Percentiles rank a stretch among this genome's conserved stretches.
phyloP scores from a whole-genome alignment of 495 filamentous ascomycete genomes.

The Neurospora pannonica region DNA sequence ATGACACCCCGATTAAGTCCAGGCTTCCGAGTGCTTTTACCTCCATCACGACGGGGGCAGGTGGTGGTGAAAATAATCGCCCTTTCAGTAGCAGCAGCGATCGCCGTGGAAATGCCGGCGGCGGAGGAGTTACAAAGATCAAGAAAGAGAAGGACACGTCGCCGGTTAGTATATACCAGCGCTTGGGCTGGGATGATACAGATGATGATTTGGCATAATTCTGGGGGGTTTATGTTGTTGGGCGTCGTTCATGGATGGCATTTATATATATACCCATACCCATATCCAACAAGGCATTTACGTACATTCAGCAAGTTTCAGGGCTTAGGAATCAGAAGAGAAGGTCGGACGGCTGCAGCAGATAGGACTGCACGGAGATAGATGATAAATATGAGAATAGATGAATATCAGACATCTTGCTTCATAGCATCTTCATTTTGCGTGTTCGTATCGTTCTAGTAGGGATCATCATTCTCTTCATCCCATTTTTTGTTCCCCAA shows the following conservation, averaged over 20 bases:
- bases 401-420: neutral
- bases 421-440: neutral
- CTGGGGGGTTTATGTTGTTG: neutral
- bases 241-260: neutral
- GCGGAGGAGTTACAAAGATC: neutral
- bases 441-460: neutral
- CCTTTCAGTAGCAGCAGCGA: neutral
- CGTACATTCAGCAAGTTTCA: neutral
- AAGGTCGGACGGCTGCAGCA: neutral
- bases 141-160: constrained; percentile 19
- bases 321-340: neutral
- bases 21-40: constrained; percentile 3
- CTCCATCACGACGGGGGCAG: neutral
- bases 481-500: too few relatives aligned
- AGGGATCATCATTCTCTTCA: too few relatives aligned
- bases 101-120: neutral
- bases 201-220: constrained; percentile 18
- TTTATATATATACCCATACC: neutral
- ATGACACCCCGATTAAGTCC: constrained; percentile 35
- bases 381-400: neutral
- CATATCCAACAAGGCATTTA: neutral
- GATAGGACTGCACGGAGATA: neutral
- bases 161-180: constrained; percentile 51
- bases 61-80: neutral
- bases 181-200: constrained; percentile 60